phyloP scores from a whole-genome alignment of 1,284 basidiomycete species.

The Cutaneotrichosporon sp. region DNA sequence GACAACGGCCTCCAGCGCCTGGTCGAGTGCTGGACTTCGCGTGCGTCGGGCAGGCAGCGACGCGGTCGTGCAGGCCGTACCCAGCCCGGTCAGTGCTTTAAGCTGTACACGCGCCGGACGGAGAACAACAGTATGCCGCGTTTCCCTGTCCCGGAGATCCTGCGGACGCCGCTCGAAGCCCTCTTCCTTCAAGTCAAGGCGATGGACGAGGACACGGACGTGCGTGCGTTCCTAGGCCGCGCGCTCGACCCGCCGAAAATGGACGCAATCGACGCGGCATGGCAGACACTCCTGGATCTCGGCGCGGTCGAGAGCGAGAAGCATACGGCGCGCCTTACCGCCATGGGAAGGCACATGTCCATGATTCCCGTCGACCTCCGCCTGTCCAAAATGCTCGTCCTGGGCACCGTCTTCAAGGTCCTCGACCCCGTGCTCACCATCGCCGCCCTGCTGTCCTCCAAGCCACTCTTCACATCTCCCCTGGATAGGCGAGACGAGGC shows the following conservation, averaged over 20 bases:
- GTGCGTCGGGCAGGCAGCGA: slow-evolving; percentile 78
- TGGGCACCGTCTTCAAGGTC: slow-evolving; percentile 76
- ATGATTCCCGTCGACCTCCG: slow-evolving; percentile 85
- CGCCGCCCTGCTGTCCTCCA: slow-evolving; percentile 78
- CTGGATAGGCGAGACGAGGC: slow-evolving; percentile 78
- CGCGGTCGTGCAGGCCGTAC: slow-evolving; percentile 88
- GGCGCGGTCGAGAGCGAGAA: slow-evolving; percentile 72
- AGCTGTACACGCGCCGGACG: slow-evolving; percentile 71
- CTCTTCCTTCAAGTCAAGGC: slow-evolving; percentile 80
- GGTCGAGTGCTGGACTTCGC: slow-evolving; percentile 67
- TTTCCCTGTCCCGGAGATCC: slow-evolving; percentile 83
- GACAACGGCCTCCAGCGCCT: slow-evolving; percentile 73
- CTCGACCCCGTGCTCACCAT: slow-evolving; percentile 72
- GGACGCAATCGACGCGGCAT: slow-evolving; percentile 74
- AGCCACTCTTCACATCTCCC: slow-evolving; percentile 78
- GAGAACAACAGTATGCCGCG: slow-evolving; percentile 69
- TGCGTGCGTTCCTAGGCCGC: slow-evolving; percentile 64
- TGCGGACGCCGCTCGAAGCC: slow-evolving; percentile 82
- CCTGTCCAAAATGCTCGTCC: slow-evolving; percentile 87
- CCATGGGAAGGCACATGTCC: slow-evolving; percentile 71
- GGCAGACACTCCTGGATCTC: slow-evolving; percentile 70
- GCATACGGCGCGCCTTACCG: slow-evolving; percentile 63
- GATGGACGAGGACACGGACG: slow-evolving; percentile 73
- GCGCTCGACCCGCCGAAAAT: slow-evolving; percentile 82
- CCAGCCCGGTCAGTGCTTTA: slow-evolving; percentile 73